Conservation (phyloP, 352 stramenopile species). For the Globisporangium middletonii region DNA sequence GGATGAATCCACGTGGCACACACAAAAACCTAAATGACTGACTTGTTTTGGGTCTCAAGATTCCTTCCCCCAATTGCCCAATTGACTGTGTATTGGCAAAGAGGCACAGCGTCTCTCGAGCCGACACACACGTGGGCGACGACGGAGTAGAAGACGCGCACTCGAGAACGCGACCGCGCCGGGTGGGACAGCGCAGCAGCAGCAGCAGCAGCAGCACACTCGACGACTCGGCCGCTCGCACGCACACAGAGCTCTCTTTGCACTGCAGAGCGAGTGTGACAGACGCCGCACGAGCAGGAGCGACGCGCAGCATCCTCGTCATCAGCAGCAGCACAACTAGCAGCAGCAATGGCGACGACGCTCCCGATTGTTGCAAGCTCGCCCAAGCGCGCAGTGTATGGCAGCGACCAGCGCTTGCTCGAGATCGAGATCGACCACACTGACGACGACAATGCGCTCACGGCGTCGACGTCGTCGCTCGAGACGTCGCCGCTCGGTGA, state of each 20-base stretch:
- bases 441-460: constrained; percentile 10
- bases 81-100: too few species aligned
- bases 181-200: too few species aligned
- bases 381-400: constrained; percentile 8
- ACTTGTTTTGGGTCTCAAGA: too few species aligned
- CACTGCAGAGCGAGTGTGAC: background rate
- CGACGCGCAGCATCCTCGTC: too few species aligned
- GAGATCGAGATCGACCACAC: constrained; percentile 6
- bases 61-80: too few species aligned
- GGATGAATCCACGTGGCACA: too few species aligned
- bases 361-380: constrained; percentile 10
- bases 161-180: constrained; percentile 47
- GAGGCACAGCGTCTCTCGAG: too few species aligned
- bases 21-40: too few species aligned
- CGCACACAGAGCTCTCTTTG: background rate
- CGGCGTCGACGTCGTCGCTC: constrained; percentile 12
- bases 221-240: background rate
- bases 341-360: constrained; percentile 7
- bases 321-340: background rate
- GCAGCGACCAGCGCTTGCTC: constrained; percentile 5
- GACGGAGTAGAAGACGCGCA: background rate
- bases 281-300: background rate
- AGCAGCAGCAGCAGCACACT: constrained; percentile 42
- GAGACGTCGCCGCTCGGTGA: background rate
- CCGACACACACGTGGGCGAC: too few species aligned